phyloP scores from a whole-genome alignment of 345 rosid species.

The Salix udensis region DNA sequence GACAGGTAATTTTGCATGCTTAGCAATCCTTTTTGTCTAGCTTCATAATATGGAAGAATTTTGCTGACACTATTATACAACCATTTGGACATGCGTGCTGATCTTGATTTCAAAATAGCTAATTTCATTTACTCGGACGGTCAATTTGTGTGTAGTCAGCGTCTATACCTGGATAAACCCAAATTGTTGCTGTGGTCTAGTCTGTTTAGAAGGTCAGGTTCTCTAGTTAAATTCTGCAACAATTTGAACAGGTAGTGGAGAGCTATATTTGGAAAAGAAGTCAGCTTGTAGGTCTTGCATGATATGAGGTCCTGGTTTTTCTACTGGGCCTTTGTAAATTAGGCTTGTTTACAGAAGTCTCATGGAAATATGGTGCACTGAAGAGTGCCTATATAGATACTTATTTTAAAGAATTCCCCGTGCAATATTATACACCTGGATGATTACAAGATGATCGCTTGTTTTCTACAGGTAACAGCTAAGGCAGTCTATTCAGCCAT shows the following conservation, averaged over 20 bases:
- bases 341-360: background rate
- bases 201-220: background rate
- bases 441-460: background rate
- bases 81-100: background rate
- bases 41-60: background rate
- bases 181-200: background rate
- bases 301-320: background rate
- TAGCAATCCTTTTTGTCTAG: no score
- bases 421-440: background rate
- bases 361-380: background rate
- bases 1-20: conserved; percentile 56
- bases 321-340: background rate
- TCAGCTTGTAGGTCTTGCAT: background rate
- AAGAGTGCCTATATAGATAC: background rate
- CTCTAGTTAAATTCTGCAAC: background rate
- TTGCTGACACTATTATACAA: conserved; percentile 6
- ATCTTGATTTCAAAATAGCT: conserved; percentile 2
- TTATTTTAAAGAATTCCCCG: background rate
- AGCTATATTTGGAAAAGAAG: background rate
- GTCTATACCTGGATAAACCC: background rate
- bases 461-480: conserved; percentile 60
- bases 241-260: background rate
- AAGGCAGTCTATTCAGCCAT: conserved; percentile 77
- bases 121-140: background rate
- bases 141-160: background rate